A percentile compares a stretch with the other conserved stretches of the same genome.
phyloP scores from a whole-genome alignment of 2,329 filamentous ascomycete species.

The Tolypocladium ophioglossoides region DNA sequence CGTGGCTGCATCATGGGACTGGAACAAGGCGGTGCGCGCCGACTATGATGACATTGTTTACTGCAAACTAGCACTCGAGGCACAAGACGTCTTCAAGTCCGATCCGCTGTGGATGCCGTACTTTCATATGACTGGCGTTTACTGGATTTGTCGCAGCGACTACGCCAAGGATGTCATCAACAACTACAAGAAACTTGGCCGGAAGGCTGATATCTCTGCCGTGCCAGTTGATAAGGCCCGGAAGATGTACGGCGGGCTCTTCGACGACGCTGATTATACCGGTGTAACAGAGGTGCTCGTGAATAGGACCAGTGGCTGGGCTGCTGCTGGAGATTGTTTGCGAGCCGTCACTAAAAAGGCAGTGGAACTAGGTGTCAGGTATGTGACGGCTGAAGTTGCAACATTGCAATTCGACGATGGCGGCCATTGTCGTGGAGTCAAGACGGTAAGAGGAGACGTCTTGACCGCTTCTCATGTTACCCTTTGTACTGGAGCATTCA shows the following conservation, averaged over 20 bases:
- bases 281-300: conserved; percentile 49
- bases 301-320: conserved; percentile 54
- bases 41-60: conserved; percentile 58
- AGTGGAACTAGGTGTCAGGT: conserved; percentile 47
- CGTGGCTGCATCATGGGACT: conserved; percentile 58
- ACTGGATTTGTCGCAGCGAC: conserved; percentile 41
- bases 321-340: conserved; percentile 48
- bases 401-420: conserved; percentile 33
- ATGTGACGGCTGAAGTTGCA: conserved; percentile 41
- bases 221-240: conserved; percentile 33
- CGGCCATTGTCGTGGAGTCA: conserved; percentile 37
- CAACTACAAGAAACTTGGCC: conserved; percentile 38
- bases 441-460: conserved; percentile 29
- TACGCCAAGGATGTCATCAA: conserved; percentile 39
- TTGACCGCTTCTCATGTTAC: conserved; percentile 40
- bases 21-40: conserved; percentile 62
- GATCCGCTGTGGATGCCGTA: conserved; percentile 45
- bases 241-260: conserved; percentile 45
- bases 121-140: conserved; percentile 51
- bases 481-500: conserved; percentile 48
- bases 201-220: conserved; percentile 28
- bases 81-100: conserved; percentile 48
- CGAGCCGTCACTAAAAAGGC: conserved; percentile 40
- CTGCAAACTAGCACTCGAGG: conserved; percentile 53
- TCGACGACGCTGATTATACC: conserved; percentile 48